A percentile compares a stretch with the other conserved stretches of the same genome.
These are phyloP conservation scores for Talaromyces proteolyticus DNA, from an alignment of 495 filamentous ascomycete species.

Conservation along the genomic window DNA sequence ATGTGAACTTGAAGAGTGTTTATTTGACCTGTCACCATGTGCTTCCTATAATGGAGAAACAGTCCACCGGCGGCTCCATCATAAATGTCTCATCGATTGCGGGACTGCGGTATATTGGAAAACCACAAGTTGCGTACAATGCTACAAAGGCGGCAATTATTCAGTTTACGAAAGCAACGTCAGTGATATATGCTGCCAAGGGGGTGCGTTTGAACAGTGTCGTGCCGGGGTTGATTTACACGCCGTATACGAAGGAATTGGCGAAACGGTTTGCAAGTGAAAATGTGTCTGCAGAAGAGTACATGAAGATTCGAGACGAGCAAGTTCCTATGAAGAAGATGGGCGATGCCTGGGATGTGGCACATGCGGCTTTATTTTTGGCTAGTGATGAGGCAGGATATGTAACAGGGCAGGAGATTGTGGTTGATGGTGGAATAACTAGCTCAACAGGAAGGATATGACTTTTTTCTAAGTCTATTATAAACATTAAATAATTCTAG, in stretches of 20 bases:
- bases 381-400: conserved; percentile 42
- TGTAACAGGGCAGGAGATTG: conserved; percentile 47
- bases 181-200: conserved; percentile 41
- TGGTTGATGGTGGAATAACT: conserved; percentile 50
- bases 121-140: conserved; percentile 45
- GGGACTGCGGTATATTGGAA: conserved; percentile 46
- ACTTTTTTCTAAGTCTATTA: background rate
- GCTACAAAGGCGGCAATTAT: conserved; percentile 46
- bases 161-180: conserved; percentile 42
- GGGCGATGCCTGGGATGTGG: conserved; percentile 46
- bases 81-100: conserved; percentile 42
- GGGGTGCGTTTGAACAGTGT: conserved; percentile 46
- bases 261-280: conserved; percentile 35
- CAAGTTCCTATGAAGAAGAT: conserved; percentile 34
- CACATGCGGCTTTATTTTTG: conserved; percentile 45
- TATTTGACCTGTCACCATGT: conserved; percentile 42
- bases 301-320: conserved; percentile 26
- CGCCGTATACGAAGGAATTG: conserved; percentile 36
- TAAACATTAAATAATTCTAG: background rate
- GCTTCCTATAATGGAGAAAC: conserved; percentile 44
- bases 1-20: conserved; percentile 47
- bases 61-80: conserved; percentile 27
- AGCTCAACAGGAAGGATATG: conserved; percentile 18
- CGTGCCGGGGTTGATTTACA: conserved; percentile 46
- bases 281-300: conserved; percentile 23